Evolutionary conservation across 169 alveolate genomes (phyloP).

Genomic region (Plasmodium inui): DNA sequence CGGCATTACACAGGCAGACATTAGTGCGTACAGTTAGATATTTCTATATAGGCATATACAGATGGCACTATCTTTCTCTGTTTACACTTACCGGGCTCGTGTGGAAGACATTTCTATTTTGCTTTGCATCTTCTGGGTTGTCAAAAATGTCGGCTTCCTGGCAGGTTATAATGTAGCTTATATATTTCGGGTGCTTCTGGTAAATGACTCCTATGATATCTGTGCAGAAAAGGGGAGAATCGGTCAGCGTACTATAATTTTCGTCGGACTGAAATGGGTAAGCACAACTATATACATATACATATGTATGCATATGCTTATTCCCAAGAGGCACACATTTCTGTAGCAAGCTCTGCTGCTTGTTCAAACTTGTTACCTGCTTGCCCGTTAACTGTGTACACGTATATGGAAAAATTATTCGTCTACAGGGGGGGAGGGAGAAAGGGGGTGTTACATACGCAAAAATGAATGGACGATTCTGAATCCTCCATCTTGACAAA

Average conservation of each 20-base stretch:
- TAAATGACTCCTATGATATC: constrained; percentile 38
- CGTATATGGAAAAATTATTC: constrained; percentile 51
- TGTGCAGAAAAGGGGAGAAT: constrained; percentile 3
- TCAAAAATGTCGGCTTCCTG: constrained; percentile 62
- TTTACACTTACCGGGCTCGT: constrained; percentile 66
- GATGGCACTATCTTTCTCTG: not conserved
- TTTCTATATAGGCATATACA: not conserved
- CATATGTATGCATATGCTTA: not conserved
- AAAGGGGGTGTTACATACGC: not conserved
- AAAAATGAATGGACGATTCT: not conserved
- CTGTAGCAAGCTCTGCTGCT: not conserved
- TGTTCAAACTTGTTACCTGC: constrained; percentile 10
- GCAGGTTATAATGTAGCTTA: constrained; percentile 42
- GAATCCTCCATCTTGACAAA: not conserved
- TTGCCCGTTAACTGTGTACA: constrained; percentile 24
- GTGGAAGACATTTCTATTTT: constrained; percentile 57
- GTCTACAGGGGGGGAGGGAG: constrained; percentile 17
- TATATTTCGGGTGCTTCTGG: constrained; percentile 63
- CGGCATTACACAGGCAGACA: not conserved
- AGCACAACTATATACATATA: not conserved
- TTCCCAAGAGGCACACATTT: not conserved
- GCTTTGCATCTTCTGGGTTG: constrained; percentile 51
- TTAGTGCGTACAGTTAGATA: not conserved
- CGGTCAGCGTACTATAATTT: not conserved
- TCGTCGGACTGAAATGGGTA: not conserved